Percentiles rank a stretch among this genome's conserved stretches.
These are phyloP conservation scores for Coix lacrymajobi DNA, from an alignment of 176 grass and related monocot genomes.

Conservation along the genomic window DNA sequence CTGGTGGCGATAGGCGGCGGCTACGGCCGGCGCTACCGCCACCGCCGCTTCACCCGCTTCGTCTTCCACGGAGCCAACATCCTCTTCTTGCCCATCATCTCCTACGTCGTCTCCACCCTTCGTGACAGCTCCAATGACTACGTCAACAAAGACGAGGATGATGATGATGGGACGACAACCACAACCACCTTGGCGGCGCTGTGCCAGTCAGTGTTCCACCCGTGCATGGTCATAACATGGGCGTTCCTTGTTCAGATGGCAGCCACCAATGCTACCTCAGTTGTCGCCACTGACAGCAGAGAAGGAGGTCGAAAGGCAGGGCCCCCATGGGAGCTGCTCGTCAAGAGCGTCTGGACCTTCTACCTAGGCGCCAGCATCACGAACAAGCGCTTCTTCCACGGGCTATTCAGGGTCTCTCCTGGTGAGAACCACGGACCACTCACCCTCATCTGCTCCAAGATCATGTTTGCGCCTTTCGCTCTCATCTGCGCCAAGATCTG, in stretches of 20 bases:
- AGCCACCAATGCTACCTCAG: neutral
- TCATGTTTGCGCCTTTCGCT: neutral
- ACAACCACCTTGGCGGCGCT: neutral
- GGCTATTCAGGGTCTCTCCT: neutral
- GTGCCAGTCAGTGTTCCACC: neutral
- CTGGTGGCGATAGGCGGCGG: neutral
- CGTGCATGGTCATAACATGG: neutral
- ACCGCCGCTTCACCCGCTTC: neutral
- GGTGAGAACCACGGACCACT: neutral
- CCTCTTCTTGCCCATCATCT: conserved; percentile 19
- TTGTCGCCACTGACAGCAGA: neutral
- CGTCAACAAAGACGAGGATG: neutral
- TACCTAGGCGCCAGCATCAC: neutral
- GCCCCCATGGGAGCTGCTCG: neutral
- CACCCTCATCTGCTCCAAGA: neutral
- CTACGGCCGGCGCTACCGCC: neutral
- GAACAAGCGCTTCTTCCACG: neutral
- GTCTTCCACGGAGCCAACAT: neutral
- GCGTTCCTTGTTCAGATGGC: neutral
- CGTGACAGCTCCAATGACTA: neutral
- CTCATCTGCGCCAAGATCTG: neutral
- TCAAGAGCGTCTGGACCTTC: neutral
- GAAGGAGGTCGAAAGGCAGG: neutral
- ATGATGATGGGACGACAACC: too few species aligned
- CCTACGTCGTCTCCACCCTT: neutral